Conservation (phyloP, 495 filamentous ascomycete species). For the Cercophora sp. region DNA sequence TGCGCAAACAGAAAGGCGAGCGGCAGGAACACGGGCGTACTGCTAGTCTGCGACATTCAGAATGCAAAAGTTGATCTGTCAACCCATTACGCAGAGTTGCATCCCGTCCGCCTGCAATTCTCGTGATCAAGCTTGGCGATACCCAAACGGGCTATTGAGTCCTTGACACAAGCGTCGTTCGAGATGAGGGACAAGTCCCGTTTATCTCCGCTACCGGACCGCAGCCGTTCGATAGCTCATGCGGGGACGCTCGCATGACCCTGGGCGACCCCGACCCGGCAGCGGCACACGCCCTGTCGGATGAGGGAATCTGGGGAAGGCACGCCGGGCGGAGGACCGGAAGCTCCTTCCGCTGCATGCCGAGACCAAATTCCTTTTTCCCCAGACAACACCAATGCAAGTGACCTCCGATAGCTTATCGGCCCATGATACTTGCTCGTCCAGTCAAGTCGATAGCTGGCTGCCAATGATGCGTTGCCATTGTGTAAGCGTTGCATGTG, state of each 20-base stretch:
- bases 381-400: not conserved
- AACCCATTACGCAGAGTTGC: too few relatives aligned
- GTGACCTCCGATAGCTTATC: not conserved
- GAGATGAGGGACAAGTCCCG: not conserved
- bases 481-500: too few relatives aligned
- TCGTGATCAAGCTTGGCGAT: not conserved
- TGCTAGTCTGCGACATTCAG: too few relatives aligned
- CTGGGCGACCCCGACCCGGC: not conserved
- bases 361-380: not conserved
- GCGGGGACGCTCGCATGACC: constrained; percentile 10
- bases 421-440: not conserved
- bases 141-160: constrained; percentile 3
- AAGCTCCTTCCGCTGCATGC: not conserved
- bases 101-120: too few relatives aligned
- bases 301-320: constrained; percentile 3
- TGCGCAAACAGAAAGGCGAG: too few relatives aligned
- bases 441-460: not conserved
- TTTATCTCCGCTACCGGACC: constrained; percentile 14
- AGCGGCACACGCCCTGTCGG: not conserved
- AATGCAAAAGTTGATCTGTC: too few relatives aligned
- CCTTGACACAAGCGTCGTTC: not conserved
- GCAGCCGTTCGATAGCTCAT: not conserved
- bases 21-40: too few relatives aligned
- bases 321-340: not conserved
- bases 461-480: too few relatives aligned